Conservation (phyloP, 2,329 filamentous ascomycete genomes). For the Magnaporthiopsis incrustans region DNA sequence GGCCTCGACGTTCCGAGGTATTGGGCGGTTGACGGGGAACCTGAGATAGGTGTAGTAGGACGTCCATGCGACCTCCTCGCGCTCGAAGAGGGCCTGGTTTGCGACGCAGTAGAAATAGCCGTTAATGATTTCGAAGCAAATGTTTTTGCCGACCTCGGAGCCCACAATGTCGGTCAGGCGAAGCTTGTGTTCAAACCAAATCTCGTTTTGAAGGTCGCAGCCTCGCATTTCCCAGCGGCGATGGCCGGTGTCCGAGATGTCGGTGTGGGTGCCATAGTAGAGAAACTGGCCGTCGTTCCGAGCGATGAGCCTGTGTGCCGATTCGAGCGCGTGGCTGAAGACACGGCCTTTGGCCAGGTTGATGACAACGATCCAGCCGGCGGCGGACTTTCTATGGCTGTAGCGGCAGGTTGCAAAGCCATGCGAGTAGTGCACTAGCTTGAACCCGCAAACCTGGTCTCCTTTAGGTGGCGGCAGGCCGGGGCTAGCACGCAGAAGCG, state of each 20-base stretch:
- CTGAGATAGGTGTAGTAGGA: conserved; percentile 63
- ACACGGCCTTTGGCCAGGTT: conserved; percentile 31
- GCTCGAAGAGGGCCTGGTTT: conserved; percentile 53
- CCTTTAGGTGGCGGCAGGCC: background rate
- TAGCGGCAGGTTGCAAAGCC: conserved; percentile 51
- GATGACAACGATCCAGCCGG: conserved; percentile 46
- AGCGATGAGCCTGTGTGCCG: conserved; percentile 54
- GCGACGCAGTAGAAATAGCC: conserved; percentile 62
- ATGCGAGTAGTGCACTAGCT: conserved; percentile 44
- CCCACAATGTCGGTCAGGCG: conserved; percentile 53
- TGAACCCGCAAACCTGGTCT: conserved; percentile 23
- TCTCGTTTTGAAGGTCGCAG: conserved; percentile 33
- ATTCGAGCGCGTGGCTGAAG: conserved; percentile 33
- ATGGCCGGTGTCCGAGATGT: conserved; percentile 41
- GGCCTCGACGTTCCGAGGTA: conserved; percentile 28
- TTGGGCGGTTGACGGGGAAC: conserved; percentile 46
- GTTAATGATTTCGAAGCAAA: conserved; percentile 65
- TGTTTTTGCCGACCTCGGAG: conserved; percentile 54
- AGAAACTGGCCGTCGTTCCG: conserved; percentile 54
- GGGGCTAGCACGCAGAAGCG: conserved; percentile 26
- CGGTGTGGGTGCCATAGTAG: conserved; percentile 58
- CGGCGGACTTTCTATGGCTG: conserved; percentile 28
- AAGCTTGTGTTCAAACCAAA: conserved; percentile 36
- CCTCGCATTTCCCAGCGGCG: conserved; percentile 56
- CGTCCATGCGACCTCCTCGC: conserved; percentile 57